Evolutionary conservation across 2,329 filamentous ascomycete species (phyloP), one percentile per base, ranked within the genome.

Genomic region (Colletotrichum caudatum): DNA sequence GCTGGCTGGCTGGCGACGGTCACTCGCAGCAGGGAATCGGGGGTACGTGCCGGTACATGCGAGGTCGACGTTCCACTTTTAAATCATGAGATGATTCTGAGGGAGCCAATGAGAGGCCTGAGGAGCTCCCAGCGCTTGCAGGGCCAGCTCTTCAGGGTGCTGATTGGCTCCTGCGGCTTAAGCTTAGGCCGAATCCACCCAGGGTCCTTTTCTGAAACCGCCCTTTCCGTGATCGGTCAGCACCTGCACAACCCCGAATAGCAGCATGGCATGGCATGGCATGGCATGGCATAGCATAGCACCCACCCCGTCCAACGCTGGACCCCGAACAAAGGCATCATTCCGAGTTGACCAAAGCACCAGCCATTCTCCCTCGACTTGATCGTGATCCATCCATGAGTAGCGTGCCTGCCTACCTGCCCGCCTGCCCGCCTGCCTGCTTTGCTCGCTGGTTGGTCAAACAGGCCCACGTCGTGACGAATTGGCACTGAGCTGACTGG

Each of bases 141-240:
- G 73, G 75, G 75, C 53, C 18, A 76, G 77, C 72, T 77, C 76
- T 23, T 77, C 76, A 76, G 65, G 73, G 62, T n/a, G 58, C 41
- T 81, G 77, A 82, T 82, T 82, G 80, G 81, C 44, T 65, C 59
- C 71, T 68, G 73, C 71, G 74, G 75, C 60, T 75, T 77, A 73
- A 76, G 76, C 75, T 77, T 78, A 78, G 77, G 75, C 80, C 79
- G 78, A 78, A 76, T 79, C 77, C 78, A 76, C 76, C 73, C 73
- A 75, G 77, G 74, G 75, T 76, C 66, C 44, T 57, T 71, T 79
- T 71, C 66, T 76, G 75, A 76, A 76, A 76, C 75, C 29, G 64
- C 66, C 48, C 56, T 63, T 57, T 65, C 59, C 50, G 50, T 64
- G 50, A 71, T 68, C 69, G 58, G 64, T 68, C 69, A 71, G 64